Base-by-base conservation (phyloP, 208 protist genomes). In the Wallacemonas sp. region DNA sequence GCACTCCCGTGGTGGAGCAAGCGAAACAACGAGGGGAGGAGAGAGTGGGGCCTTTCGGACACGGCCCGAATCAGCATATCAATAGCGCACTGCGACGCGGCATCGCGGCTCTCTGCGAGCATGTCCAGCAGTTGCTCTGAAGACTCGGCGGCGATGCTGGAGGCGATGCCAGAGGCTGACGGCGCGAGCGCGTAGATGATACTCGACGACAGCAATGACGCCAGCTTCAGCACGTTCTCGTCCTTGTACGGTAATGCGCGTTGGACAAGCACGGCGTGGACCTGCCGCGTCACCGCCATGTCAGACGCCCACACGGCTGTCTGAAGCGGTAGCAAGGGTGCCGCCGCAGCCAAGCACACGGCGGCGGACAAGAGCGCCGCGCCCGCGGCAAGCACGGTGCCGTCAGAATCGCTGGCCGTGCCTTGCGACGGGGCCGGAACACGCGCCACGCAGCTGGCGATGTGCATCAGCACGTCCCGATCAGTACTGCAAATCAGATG, bases 91-190 rank as follows among this genome's bases (percentile, higher is more conserved):
- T 79, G 78, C 31, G 86, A 85, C 2, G 90, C 86, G 11, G 79
- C 80, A 51, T 95, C 90, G 42, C 86, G 75, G 17, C 70, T 73
- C 55, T 82, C 68, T 17, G 75, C 59, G 19, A 95, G 72, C 60
- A 95, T 62, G 54, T 86, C 78, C n/a, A 95, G 66, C 30, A 95
- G 74, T 65, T 93, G 86, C 53, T 95, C 80, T 0, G 86, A 77
- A 31, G 84, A 84, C 36, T 82, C 72, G 5, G 75, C 54, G 6
- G 81, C 67, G 22, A 87, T 67, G n/a, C 58, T 42, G 21, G 65
- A 53, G 28, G 75, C 36, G n/a, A 44, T 28, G 9, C 6, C 33
- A 19, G 38, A 42, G 6, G 34, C 24, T 0, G 41, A 39, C 24
- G 45, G 67, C 17, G 19, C 27, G 8, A 51, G 9, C 15, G 78